Evolutionary conservation across 306 rosid species (phyloP), one percentile per base, ranked within the genome.

Genomic region (Fagus sylvatica): DNA sequence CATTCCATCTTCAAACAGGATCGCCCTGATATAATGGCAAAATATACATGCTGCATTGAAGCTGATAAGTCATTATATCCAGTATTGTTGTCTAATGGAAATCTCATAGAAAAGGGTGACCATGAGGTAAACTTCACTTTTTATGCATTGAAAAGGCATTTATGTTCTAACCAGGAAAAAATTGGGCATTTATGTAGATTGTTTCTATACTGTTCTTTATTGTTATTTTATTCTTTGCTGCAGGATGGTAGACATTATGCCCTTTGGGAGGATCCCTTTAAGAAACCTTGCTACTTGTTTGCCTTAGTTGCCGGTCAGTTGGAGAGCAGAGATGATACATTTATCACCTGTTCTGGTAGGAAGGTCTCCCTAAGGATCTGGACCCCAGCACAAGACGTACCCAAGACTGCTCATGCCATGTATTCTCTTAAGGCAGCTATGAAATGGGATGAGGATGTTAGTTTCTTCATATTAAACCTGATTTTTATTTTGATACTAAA

Each of bases 371-470:
- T 95, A 70, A 91, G 93, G 84, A 95, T 95, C 74, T 95, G 99
- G 99, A 95, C 98, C 72, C 98, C 99, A 56, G 88, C 91, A 8
- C 87, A 87, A 75, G 97, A 93, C 28, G 75, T 95, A 32, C 90
- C 96, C 67, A 95, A 93, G 92, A 95, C 99, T 73, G 93, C 86
- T 60, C 99, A 95, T 81, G 99, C 98, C 64, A 93, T 95, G 99
- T 90, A 93, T 87, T 84, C 98, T 6, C 85, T 95, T 51, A 93
- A 93, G 89, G 98, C 96, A 7, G 96, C 99, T 66, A 95, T 95
- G 99, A 90, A 95, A 84, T 95, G 99, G 99, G 99, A 95, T 77
- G 99, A 95, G 85, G 98, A 93, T 85, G 99, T 95, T 69, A 73
- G 98, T 80, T 78, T 79, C 62, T 76, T 79, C 62, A 22, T 36